Evolutionary conservation across 331 rosid species (phyloP).

Genomic region (Arachis monticola): DNA sequence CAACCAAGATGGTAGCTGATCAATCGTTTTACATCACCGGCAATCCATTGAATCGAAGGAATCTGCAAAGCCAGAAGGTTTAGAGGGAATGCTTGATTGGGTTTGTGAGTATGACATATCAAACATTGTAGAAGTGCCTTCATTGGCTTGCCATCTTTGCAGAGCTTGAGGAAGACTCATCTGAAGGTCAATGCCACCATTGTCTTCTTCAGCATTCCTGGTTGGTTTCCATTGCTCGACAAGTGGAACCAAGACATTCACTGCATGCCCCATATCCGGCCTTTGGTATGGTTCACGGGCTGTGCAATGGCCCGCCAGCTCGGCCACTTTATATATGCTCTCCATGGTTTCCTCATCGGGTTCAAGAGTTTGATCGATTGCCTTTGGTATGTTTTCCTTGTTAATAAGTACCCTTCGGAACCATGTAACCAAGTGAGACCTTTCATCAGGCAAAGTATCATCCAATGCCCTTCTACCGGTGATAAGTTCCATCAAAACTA

Average conservation of each 20-base stretch:
- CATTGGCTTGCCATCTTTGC: conserved; percentile 84
- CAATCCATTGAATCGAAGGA: conserved; percentile 73
- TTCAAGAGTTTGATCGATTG: conserved; percentile 64
- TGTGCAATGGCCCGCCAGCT: conserved; percentile 83
- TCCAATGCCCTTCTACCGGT: conserved; percentile 79
- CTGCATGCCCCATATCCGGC: conserved; percentile 90
- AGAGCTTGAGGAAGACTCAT: conserved; percentile 72
- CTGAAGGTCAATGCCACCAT: conserved; percentile 51
- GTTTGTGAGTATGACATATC: conserved; percentile 65
- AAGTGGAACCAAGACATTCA: conserved; percentile 73
- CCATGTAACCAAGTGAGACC: conserved; percentile 83
- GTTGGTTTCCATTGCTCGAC: conserved; percentile 83
- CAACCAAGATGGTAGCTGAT: conserved; percentile 25
- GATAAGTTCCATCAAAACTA: conserved; percentile 78
- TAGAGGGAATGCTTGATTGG: conserved; percentile 79
- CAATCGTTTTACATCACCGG: conserved; percentile 47
- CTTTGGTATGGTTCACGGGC: conserved; percentile 81
- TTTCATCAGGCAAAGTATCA: conserved; percentile 71
- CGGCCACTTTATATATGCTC: conserved; percentile 83
- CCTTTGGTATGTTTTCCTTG: conserved; percentile 77
- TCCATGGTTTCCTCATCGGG: conserved; percentile 76
- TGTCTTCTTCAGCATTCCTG: conserved; percentile 56
- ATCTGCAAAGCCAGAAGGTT: conserved; percentile 69
- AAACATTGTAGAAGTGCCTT: conserved; percentile 76
- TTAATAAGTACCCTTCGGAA: conserved; percentile 71